Base-by-base conservation (phyloP, 1,139 yeast species). In the Hyphopichia burtonii region DNA sequence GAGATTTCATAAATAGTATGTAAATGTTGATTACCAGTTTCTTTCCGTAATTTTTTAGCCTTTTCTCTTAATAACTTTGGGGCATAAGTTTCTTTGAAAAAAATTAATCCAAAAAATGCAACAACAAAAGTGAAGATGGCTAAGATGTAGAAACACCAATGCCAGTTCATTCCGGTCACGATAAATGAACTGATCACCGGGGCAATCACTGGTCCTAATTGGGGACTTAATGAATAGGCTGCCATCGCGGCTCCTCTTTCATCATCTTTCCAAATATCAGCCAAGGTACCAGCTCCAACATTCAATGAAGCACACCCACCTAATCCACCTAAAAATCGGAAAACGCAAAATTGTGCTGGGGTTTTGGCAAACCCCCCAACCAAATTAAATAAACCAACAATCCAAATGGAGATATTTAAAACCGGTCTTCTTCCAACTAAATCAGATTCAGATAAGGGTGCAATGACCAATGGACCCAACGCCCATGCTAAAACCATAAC, bases 281-380 rank as follows among this genome's bases (percentile, higher is more conserved):
- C 83, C 38, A 83, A 57, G 4, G 81, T 75, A 27, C 88, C 89
- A 1, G 86, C 86, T n/a, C 86, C 86, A n/a, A 82, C 83, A 41
- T 81, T 78, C 37, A 82, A 61, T 1, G 87, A 80, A 1, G 86
- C 82, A 43, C 83, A 76, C 3, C 84, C 85, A n/a, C 83, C 81
- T 23, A 76, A 59, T 1, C 89, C 89, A 1, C 85, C 85, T 8
- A 82, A 53, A 41, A 82, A 76, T 36, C 88, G 66, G 43, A 78
- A 75, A 4, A 82, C 74, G 47, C 82, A 68, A 55, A 83, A 62
- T 48, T 80, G 83, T 1, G 81, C 71, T 0, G 77, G 69, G 35
- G 68, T 78, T 34, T 76, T 66, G 4, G 81, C 63, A 38, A 78
- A 65, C 1, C 79, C 85, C 56, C 86, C 80, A 6, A 80, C 83